A percentile compares a stretch with the other conserved stretches of the same genome.
Conservation (phyloP, 495 filamentous ascomycete species). For the Penicillium cataractarum region DNA sequence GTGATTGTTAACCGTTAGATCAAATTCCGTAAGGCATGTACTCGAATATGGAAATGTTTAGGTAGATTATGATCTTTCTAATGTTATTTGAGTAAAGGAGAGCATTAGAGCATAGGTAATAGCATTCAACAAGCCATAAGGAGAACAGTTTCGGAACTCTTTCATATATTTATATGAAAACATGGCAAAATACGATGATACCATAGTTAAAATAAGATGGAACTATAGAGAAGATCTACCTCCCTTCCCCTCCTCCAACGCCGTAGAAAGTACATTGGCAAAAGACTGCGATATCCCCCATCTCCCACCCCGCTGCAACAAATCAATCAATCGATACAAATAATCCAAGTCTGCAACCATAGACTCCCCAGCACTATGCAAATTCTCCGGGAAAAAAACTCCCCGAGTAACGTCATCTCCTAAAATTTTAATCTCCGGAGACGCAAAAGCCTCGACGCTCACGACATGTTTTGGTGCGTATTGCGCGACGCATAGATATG, state of each 20-base stretch:
- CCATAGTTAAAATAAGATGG: not conserved
- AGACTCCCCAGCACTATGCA: slow-evolving; percentile 7
- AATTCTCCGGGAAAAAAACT: not conserved
- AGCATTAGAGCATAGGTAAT: too few species aligned
- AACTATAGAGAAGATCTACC: not conserved
- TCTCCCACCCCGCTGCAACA: slow-evolving; percentile 38
- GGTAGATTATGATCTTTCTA: too few species aligned
- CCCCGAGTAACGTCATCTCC: slow-evolving; percentile 6
- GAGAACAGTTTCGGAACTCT: too few species aligned
- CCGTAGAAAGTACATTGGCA: slow-evolving; percentile 23
- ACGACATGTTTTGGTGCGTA: slow-evolving; percentile 15
- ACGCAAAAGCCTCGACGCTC: slow-evolving; percentile 20
- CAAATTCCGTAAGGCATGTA: too few species aligned
- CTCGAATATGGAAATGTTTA: too few species aligned
- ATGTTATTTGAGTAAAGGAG: too few species aligned
- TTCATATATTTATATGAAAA: too few species aligned
- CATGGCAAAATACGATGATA: too few species aligned
- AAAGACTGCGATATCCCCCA: slow-evolving; percentile 41
- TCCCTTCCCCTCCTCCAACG: slow-evolving; percentile 17
- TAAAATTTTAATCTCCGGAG: slow-evolving; percentile 27
- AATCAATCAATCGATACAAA: slow-evolving; percentile 33
- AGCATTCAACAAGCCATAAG: too few species aligned
- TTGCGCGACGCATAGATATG: slow-evolving; percentile 28
- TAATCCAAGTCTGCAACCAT: slow-evolving; percentile 20
- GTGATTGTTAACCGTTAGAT: too few species aligned